Base-by-base conservation (phyloP, 441 rosid species). In the Gossypium davidsonii region DNA sequence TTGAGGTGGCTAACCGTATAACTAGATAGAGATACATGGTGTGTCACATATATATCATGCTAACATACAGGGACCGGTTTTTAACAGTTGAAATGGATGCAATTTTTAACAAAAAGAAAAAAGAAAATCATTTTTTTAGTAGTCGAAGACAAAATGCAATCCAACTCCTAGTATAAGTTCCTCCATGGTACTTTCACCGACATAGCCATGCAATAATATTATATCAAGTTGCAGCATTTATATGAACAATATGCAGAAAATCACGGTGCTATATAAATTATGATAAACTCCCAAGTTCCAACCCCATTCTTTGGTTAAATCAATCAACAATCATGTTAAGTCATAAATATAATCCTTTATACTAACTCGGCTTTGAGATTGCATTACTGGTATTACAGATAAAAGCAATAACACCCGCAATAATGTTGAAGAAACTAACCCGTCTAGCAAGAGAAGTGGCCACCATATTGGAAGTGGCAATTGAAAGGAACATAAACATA, bases 381-480 rank as follows among this genome's bases (percentile, higher is more conserved):
- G 31, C 4, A 60, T 60, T n/a, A 5, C 2, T 6, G 28, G 37
- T 2, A 60, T 3, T 26, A n/a, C 20, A n/a, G 7, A 46, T 12
- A 26, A 49, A 31, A 64, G 63, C 57, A 60, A 74, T 58, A 60
- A 52, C 23, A 51, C 31, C 21, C 44, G 34, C 6, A 25, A 15
- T 25, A 25, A 51, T 57, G 63, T 49, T 67, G 20, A 72, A 56
- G 75, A 76, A 82, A 79, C 85, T 83, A 73, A 91, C 97, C 98
- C 71, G 82, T 75, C 82, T 85, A 70, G 97, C 91, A 60, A 90
- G 93, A 69, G 97, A 80, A 74, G 93, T 93, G 59, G 98, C 96
- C 53, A 91, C 94, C 92, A 91, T 79, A 84, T 93, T 93, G 3
- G 96, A 91, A 70, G 97, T 93, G 8, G 94, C 93, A 79, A 93